These are phyloP conservation scores for Xylariaceae sp. DNA, from an alignment of 2,329 filamentous ascomycete species.

Conservation along the genomic window DNA sequence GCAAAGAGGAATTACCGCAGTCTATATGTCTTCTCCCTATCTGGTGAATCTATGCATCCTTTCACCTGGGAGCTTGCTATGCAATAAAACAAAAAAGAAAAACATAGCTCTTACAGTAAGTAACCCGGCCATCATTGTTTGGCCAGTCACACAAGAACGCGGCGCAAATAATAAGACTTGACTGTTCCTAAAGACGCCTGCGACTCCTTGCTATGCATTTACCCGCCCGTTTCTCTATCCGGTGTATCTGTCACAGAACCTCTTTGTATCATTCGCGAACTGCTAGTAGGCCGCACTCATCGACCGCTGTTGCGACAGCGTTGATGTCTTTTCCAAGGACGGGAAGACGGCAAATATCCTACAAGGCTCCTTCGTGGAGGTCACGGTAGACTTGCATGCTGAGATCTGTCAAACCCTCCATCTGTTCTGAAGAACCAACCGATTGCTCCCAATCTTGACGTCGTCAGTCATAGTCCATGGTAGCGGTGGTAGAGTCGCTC, in stretches of 20 bases:
- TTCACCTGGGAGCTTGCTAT: background rate
- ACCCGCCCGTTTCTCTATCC: constrained; percentile 18
- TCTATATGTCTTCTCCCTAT: background rate
- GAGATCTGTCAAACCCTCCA: constrained; percentile 53
- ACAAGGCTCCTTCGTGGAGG: constrained; percentile 39
- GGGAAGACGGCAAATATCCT: background rate
- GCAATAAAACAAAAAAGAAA: background rate
- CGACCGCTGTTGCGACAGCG: background rate
- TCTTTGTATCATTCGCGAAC: constrained; percentile 6
- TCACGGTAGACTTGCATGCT: constrained; percentile 47
- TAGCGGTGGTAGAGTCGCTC: constrained; percentile 42
- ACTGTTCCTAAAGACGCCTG: constrained; percentile 26
- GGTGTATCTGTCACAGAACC: constrained; percentile 12
- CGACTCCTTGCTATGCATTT: constrained; percentile 32
- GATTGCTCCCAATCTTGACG: constrained; percentile 59
- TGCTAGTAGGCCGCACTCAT: background rate
- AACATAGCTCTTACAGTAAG: constrained; percentile 9
- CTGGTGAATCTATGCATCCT: background rate
- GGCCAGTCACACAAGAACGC: constrained; percentile 6
- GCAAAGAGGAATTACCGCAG: background rate
- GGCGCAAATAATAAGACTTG: constrained; percentile 12
- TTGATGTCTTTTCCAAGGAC: background rate
- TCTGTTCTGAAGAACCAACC: constrained; percentile 56
- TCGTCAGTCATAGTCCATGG: constrained; percentile 42
- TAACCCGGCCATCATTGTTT: background rate